phyloP scores from a whole-genome alignment of 805 yeast species.

The Barnettozyma populi region DNA sequence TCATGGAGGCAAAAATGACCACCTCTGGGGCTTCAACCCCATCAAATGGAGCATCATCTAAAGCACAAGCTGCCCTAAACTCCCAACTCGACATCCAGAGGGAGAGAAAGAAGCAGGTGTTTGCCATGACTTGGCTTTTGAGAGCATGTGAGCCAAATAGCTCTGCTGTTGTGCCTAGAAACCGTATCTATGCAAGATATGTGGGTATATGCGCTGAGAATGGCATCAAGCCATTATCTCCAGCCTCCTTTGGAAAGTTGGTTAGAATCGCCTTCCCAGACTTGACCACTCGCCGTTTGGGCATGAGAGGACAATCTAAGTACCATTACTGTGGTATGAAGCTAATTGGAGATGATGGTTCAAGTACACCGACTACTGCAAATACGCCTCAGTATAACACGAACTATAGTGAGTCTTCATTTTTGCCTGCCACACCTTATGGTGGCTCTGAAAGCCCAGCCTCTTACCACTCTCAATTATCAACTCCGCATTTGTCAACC shows the following conservation, averaged over 20 bases:
- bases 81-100: slow-evolving; percentile 28
- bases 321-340: slow-evolving; percentile 79
- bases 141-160: slow-evolving; percentile 50
- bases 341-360: slow-evolving; percentile 31
- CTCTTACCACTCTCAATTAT: slow-evolving; percentile 22
- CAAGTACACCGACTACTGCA: slow-evolving; percentile 22
- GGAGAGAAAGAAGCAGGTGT: slow-evolving; percentile 66
- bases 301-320: slow-evolving; percentile 72
- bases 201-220: slow-evolving; percentile 50
- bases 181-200: slow-evolving; percentile 62
- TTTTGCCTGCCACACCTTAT: slow-evolving; percentile 26
- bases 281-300: slow-evolving; percentile 67
- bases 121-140: slow-evolving; percentile 78
- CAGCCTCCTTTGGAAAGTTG: slow-evolving; percentile 74
- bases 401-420: slow-evolving; percentile 18
- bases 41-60: neutral
- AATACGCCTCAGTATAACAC: slow-evolving; percentile 23
- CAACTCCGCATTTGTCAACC: slow-evolving; percentile 18
- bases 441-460: slow-evolving; percentile 25
- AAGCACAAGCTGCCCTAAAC: slow-evolving; percentile 20
- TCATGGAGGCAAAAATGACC: slow-evolving; percentile 30
- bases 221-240: slow-evolving; percentile 55
- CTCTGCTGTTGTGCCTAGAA: slow-evolving; percentile 57
- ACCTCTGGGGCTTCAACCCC: slow-evolving; percentile 10
- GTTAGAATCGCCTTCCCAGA: slow-evolving; percentile 59